Evolutionary conservation across 2,329 filamentous ascomycete genomes (phyloP), one percentile per base, ranked within the genome.

Genomic region (Thielaviopsis ethacetica): DNA sequence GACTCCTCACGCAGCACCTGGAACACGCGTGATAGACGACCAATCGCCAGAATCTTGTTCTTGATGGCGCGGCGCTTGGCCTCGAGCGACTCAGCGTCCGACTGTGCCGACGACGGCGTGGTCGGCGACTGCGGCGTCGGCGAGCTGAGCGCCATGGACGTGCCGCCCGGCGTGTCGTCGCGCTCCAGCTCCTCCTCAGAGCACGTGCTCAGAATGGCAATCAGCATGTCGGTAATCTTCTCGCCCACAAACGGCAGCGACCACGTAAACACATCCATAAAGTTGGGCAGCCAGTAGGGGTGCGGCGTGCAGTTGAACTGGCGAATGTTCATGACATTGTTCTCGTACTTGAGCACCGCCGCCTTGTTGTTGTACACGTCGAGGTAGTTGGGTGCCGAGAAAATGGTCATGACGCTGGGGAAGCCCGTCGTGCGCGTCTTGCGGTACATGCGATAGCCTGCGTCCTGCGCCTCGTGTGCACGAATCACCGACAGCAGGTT

Each of bases 241-340:
- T 98, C 93, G 63, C 93, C 91, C 24, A 98, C 93, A 72, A 98
- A 98, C 0, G 93, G 93, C 62, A 98, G 78, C 38, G 93, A 98
- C 93, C 93, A 98, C n/a, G 93, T 98, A 70, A 98, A 98, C 63
- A 98, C 93, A 68, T 98, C 93, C 93, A 98, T 98, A 70, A 98
- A 98, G 76, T 98, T 98, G 59, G 93, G 93, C 54, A 98, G 81
- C 93, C 93, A 98, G 77, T 98, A 98, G 6, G 93, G 93, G 71
- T 98, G 93, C 38, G 93, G 93, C 22, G 93, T 97, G 80, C 91
- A 98, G 78, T 98, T 98, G 77, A 98, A 98, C 72, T 98, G 93
- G 61, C 93, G 83, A 69, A 98, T 98, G 77, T 98, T 98, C 93
- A 98, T 98, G 62, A 98, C 93, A 68, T 98, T 98, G 74, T 98